Base-by-base conservation (phyloP, 345 rosid genomes). In the Citrus australasica region DNA sequence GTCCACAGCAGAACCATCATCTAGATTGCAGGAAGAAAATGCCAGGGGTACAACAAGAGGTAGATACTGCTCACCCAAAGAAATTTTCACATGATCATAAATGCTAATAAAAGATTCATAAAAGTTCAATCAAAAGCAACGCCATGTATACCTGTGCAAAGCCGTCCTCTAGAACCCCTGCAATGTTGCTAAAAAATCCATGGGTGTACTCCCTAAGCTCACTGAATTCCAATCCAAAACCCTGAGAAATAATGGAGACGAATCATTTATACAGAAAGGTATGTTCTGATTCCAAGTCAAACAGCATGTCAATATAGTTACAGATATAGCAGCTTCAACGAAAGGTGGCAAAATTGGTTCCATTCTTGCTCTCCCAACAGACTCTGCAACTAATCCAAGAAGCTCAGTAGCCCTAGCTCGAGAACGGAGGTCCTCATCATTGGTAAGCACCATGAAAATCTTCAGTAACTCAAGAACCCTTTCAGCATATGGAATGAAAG, bases 341-440 rank as follows among this genome's bases (percentile, higher is more conserved):
- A 90, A 97, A 71, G 98, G 90, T 61, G 92, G 87, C 81, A 97
- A 78, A 82, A 94, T 87, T 61, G 97, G 85, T 79, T 94, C 98
- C 93, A 93, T 94, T 81, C 96, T 87, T 60, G 68, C 37, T 84
- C 90, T 94, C 69, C 98, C 98, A 84, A 90, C 93, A 82, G 97
- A 89, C 99, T 94, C 94, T n/a, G 98, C 97, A 59, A 94, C 96
- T 81, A 97, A 94, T 81, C 99, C 98, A 70, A 97, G 98, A 86
- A 97, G 98, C 88, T 97, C 99, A 32, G 99, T 97, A 40, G 99
- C 90, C 85, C 99, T 92, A 24, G 99, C 98, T 76, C 99, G 92
- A 33, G 97, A 87, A 75, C 95, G 89, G 69, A 97, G 97, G 87
- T 93, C 99, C 82, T 93, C 98, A 81, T 94, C 97, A 75, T 80